Conservation (phyloP, 371 early-diverging fungal genomes). For the Mucor sp. region DNA sequence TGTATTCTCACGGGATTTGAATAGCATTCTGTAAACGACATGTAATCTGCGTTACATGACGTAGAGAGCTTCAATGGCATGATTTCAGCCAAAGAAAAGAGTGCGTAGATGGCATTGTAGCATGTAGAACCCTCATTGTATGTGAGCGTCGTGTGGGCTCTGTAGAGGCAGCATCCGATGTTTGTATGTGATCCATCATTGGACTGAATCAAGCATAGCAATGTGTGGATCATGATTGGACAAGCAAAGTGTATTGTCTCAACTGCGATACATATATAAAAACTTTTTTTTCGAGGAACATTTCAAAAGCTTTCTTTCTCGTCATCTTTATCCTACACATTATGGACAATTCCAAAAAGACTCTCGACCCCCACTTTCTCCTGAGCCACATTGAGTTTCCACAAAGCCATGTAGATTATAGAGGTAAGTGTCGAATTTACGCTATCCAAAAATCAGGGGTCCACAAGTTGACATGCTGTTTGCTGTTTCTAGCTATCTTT, state of each 20-base stretch:
- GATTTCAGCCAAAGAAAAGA: no score
- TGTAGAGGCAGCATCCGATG: no score
- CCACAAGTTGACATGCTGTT: not conserved
- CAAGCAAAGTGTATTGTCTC: no score
- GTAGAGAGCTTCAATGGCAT: no score
- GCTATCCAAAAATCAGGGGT: not conserved
- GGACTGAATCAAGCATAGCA: not conserved
- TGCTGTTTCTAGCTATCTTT: not conserved
- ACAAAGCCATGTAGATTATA: not conserved
- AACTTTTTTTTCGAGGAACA: no score
- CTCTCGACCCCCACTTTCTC: not conserved
- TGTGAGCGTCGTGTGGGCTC: no score
- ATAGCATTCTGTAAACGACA: not conserved
- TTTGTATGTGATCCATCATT: no score
- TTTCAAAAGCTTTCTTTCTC: not conserved
- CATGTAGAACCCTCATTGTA: no score
- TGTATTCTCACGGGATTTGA: not conserved
- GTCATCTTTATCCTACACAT: not conserved
- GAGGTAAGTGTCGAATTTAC: not conserved
- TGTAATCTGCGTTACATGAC: no score
- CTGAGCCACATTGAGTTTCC: not conserved
- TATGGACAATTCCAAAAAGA: not conserved
- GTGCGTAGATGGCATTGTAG: no score
- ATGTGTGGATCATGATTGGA: not conserved
- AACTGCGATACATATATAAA: no score